Conservation (phyloP, 1,284 basidiomycete species). For the Trametes hirsuta region DNA sequence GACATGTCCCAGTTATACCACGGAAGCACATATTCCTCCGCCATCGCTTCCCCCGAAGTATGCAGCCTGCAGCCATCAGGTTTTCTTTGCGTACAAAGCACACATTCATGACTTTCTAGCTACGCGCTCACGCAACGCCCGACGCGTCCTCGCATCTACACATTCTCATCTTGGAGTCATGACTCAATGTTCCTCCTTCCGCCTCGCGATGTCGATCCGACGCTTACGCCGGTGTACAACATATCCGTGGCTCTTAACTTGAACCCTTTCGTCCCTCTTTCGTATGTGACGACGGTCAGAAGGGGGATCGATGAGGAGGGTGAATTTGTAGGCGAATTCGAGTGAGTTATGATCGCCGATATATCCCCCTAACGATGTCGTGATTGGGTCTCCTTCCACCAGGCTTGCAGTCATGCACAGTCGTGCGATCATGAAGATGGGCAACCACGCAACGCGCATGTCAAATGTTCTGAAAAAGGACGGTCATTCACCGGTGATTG, state of each 20-base stretch:
- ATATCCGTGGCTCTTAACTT: slow-evolving; percentile 46
- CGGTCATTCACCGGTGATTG: slow-evolving; percentile 36
- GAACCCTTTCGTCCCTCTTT: slow-evolving; percentile 48
- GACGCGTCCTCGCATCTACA: slow-evolving; percentile 42
- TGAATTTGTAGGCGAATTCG: slow-evolving; percentile 46
- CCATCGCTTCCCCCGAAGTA: slow-evolving; percentile 18
- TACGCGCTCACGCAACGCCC: slow-evolving; percentile 31
- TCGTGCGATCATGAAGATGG: slow-evolving; percentile 44
- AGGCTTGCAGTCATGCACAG: slow-evolving; percentile 44
- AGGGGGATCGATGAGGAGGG: slow-evolving; percentile 36
- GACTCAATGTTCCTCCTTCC: slow-evolving; percentile 42
- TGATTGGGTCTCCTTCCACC: not conserved
- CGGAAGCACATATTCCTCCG: not conserved
- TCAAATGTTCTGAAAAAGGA: slow-evolving; percentile 41
- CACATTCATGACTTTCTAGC: slow-evolving; percentile 5
- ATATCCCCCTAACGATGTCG: not conserved
- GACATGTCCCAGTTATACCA: no score
- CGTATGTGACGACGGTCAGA: slow-evolving; percentile 44
- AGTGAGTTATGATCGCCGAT: slow-evolving; percentile 35
- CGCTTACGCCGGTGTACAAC: slow-evolving; percentile 41
- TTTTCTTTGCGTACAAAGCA: no score
- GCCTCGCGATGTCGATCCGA: slow-evolving; percentile 31
- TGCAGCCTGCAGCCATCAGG: not conserved
- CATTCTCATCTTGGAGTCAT: slow-evolving; percentile 40
- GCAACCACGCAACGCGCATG: slow-evolving; percentile 41